Evolutionary conservation across 768 basidiomycete genomes (phyloP), one percentile per base, ranked within the genome.

Genomic region (Suillus subalutaceus): DNA sequence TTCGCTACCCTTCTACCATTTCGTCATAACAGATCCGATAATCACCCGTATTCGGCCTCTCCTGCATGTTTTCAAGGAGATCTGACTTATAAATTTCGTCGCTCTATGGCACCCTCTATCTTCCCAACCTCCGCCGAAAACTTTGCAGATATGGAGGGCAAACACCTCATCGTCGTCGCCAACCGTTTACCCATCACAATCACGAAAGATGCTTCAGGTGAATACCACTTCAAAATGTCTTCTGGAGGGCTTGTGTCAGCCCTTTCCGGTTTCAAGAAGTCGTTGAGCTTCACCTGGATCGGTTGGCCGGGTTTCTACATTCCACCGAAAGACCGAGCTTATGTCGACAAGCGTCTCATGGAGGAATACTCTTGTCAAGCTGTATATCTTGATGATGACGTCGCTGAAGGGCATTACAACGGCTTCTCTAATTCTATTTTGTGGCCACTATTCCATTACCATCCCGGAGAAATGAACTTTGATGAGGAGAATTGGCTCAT

Each of bases 401-500:
- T 99, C 69, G 97, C 97, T n/a, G 97, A 99, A 78, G 87, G 91
- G 62, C 96, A 99, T 79, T 99, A 94, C 81, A 96, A 96, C 76
- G 94, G 97, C 64, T 99, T 99, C 85, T 97, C 96, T 72, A 99
- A 99, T 82, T 97, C 96, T 63, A 99, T 99, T 80, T 88, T 99
- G 61, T 99, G 97, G 97, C 97, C 97, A 3, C 84, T 99, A 57
- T 98, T 99, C 85, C 97, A 99, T 78, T 99, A 98, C 80, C 97
- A 99, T 78, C 97, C 97, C 9, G 97, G 97, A 69, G 97, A 99
- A 81, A 99, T 99, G 96, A 97, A 95, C 79, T 99, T 99, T 74
- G 97, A 98, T 78, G 95, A 97, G 81, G 93, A 93, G 75, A 94
- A 99, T 77, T 99, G 97, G 97, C 88, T 90, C 63, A 97, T 95